Evolutionary conservation across 2,329 filamentous ascomycete genomes (phyloP), one percentile per base, ranked within the genome.

Genomic region (Nectriaceae sp.): DNA sequence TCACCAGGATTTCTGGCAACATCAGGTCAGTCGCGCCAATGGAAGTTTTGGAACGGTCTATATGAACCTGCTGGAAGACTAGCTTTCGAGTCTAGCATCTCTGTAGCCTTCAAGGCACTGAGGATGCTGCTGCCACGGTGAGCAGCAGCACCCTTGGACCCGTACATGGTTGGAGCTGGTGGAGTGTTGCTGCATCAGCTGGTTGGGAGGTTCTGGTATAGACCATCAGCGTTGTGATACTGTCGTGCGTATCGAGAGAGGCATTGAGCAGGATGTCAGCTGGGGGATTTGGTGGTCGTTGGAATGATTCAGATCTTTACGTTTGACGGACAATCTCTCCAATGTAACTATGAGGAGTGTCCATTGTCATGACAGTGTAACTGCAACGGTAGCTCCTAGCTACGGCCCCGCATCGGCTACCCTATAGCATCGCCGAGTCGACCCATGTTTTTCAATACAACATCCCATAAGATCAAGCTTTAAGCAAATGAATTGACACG

Each of bases 21-120:
- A 47, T 56, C 38, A 57, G 53, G 42, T 35, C 40, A 21, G 16
- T 26, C 11, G 38, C n/a, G 18, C 19, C n/a, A 11, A 31, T 24
- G 20, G 11, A 18, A 22, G 20, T n/a, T 39, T 15, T 6, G 35
- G 37, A 18, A 10, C 5, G 21, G 37, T 18, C 21, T 10, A n/a
- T 21, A 11, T 10, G 55, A 77, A 91, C 89, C 89, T 68, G 90
- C 91, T 54, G 93, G 93, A 26, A 97, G 78, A 35, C 84, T 79
- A 20, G 92, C 83, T 70, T 90, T 91, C 33, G 82, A 79, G 47
- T 89, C 85, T 50, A 92, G 75, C 77, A 97, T 89, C 68, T 90
- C 84, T 18, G 90, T 88, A 55, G 87, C 86, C 64, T 87, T 88
- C 61, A 97, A 76, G 38, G 89, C 88, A 51, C 84, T 83, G 63